phyloP scores from a whole-genome alignment of 2,329 filamentous ascomycete species.

The Pseudopithomyces maydicus region DNA sequence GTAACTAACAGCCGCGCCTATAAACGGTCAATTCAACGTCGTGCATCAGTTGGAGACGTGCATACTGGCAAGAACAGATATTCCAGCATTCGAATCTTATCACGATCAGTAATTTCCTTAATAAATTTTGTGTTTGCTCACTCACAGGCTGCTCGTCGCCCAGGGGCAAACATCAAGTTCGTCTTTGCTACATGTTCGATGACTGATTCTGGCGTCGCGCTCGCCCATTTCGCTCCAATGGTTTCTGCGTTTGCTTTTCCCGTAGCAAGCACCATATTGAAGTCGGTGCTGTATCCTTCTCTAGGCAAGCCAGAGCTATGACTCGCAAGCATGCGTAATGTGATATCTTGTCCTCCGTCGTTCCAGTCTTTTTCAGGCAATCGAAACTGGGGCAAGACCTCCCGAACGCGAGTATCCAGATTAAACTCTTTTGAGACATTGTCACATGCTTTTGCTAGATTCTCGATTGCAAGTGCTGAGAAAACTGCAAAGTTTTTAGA shows the following conservation, averaged over 20 bases:
- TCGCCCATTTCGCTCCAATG: constrained; percentile 34
- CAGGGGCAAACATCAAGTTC: constrained; percentile 36
- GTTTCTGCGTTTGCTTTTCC: constrained; percentile 29
- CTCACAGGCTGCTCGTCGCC: constrained; percentile 31
- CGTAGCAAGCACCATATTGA: constrained; percentile 30
- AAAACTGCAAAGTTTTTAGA: constrained; percentile 35
- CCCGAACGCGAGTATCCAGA: constrained; percentile 29
- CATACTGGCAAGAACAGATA: constrained; percentile 30
- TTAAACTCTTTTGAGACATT: constrained; percentile 12
- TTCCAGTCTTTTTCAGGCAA: constrained; percentile 32
- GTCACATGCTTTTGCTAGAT: constrained; percentile 9
- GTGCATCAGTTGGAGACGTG: neutral
- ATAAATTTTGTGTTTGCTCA: neutral
- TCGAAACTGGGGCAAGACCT: constrained; percentile 27
- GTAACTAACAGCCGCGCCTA: constrained; percentile 28
- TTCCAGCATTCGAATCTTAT: constrained; percentile 34
- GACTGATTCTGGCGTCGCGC: constrained; percentile 22
- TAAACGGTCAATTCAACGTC: neutral
- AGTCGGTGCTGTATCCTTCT: constrained; percentile 37
- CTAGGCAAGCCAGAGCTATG: constrained; percentile 34
- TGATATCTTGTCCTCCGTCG: constrained; percentile 38
- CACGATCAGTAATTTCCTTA: neutral
- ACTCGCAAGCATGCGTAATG: constrained; percentile 38
- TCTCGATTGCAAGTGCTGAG: constrained; percentile 28
- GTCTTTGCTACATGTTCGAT: constrained; percentile 22